Base-by-base conservation (phyloP, 169 alveolate genomes). In the Eimeria necatrix region DNA sequence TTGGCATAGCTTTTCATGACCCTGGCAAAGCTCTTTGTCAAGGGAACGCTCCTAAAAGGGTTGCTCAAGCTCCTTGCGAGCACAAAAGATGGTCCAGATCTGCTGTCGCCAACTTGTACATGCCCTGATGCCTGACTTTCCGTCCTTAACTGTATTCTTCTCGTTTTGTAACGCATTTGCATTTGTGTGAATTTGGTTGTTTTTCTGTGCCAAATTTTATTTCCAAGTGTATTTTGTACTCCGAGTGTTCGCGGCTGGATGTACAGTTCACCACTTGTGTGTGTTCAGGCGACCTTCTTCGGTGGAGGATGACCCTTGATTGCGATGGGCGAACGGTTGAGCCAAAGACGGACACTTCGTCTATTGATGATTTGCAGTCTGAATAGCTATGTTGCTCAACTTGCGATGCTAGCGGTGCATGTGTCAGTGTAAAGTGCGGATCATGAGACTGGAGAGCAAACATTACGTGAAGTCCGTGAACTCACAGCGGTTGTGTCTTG, bases 241-340 rank as follows among this genome's bases (percentile, higher is more conserved):
- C 87, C 18, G 71, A 8, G 22, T 7, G 70, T 51, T 80, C 22
- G 12, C 0, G 4, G 48, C 46, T 22, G 26, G 10, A 41, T 22
- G 53, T 8, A 6, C 32, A 4, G 26, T 2, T 0, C 68, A 56
- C 88, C 48, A 32, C 20, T 48, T 80, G 0, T 80, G 61, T 10
- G 59, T 26, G 20, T 14, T 49, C 91, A 84, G 91, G 91, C 20
- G 91, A 84, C n/a, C 76, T 84, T 60, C 56, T 84, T 74, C 76
- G 91, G 60, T 84, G 91, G 91, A 49, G 91, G 78, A 26, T 84
- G 91, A 46, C 78, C 41, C 91, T 84, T 41, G 91, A 84, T 68
- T 12, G 76, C 68, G 78, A 84, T 32, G 91, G 91, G 78, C 74
- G 91, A 20, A 74, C 91, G n/a, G 32, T 84, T 14, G 91, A 84